phyloP scores from a whole-genome alignment of 2,329 filamentous ascomycete genomes.

The Mollisia scopiformis region DNA sequence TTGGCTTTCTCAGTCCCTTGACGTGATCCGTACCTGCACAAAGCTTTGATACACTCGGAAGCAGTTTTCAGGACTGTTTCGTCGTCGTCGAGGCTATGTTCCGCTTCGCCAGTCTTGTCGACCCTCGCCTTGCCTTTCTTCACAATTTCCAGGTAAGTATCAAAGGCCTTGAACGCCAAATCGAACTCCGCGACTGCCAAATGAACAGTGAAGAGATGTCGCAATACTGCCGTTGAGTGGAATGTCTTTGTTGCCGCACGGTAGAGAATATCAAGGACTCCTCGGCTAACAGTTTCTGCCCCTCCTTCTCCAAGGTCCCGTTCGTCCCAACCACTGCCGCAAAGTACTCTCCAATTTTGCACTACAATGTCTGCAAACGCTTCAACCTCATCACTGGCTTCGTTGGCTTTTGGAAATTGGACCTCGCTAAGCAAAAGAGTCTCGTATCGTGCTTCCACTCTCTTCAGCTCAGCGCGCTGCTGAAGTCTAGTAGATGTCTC shows the following conservation, averaged over 20 bases:
- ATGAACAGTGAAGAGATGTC: constrained; percentile 87
- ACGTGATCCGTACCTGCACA: constrained; percentile 80
- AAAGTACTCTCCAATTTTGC: constrained; percentile 82
- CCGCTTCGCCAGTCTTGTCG: constrained; percentile 73
- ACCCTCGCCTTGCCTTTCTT: constrained; percentile 82
- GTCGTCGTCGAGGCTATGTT: constrained; percentile 77
- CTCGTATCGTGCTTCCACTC: constrained; percentile 80
- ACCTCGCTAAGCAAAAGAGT: constrained; percentile 76
- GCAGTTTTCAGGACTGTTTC: constrained; percentile 76
- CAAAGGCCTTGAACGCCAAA: constrained; percentile 85
- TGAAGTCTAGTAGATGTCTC: constrained; percentile 61
- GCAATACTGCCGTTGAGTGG: constrained; percentile 87
- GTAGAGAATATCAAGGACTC: constrained; percentile 86
- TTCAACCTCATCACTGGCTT: constrained; percentile 79
- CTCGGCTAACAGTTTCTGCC: constrained; percentile 72
- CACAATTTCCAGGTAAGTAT: constrained; percentile 89
- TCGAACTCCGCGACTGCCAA: constrained; percentile 89
- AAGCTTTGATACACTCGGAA: constrained; percentile 75
- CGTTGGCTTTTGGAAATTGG: constrained; percentile 81
- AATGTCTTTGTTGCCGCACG: constrained; percentile 91
- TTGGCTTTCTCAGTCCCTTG: constrained; percentile 79
- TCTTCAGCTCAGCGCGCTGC: constrained; percentile 76
- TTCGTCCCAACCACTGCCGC: constrained; percentile 79
- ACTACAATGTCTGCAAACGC: constrained; percentile 79
- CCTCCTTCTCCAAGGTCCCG: constrained; percentile 81